Conservation (phyloP, 2,329 filamentous ascomycete genomes). For the Alternaria postmessia region DNA sequence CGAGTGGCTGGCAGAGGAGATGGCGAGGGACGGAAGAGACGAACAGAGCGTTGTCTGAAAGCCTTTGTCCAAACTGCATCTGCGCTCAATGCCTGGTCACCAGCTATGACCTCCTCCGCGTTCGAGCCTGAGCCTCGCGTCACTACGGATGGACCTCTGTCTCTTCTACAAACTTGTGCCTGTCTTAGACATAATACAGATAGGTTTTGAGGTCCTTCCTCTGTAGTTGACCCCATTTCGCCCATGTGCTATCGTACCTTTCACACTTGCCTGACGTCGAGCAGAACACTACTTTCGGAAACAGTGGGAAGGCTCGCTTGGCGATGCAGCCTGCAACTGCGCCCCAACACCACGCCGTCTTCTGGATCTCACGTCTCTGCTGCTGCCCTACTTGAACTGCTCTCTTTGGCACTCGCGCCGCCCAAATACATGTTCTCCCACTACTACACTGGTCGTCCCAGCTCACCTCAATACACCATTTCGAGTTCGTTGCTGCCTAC, state of each 20-base stretch:
- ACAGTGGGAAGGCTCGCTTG: neutral
- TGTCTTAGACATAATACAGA: neutral
- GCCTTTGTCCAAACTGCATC: neutral
- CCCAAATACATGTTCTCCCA: too few species aligned
- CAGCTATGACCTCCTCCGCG: neutral
- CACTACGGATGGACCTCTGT: neutral
- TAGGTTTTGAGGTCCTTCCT: neutral
- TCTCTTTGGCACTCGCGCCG: too few species aligned
- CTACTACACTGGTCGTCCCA: too few species aligned
- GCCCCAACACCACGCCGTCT: constrained; percentile 1
- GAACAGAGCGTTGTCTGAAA: constrained; percentile 1
- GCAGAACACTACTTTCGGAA: neutral
- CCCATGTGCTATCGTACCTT: neutral
- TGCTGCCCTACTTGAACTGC: too few species aligned
- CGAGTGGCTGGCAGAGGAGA: constrained; percentile 66
- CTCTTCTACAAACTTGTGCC: neutral
- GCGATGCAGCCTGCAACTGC: constrained; percentile 1
- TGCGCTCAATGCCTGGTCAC: neutral
- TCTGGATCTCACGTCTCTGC: neutral
- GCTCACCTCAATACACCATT: too few species aligned
- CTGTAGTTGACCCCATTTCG: neutral
- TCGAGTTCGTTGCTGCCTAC: too few species aligned
- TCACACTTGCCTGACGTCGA: neutral
- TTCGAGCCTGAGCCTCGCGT: neutral
- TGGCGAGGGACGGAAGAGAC: constrained; percentile 44